Base-by-base conservation (phyloP, 176 grass and related monocot genomes). In the Chrysopogon serrulatus region DNA sequence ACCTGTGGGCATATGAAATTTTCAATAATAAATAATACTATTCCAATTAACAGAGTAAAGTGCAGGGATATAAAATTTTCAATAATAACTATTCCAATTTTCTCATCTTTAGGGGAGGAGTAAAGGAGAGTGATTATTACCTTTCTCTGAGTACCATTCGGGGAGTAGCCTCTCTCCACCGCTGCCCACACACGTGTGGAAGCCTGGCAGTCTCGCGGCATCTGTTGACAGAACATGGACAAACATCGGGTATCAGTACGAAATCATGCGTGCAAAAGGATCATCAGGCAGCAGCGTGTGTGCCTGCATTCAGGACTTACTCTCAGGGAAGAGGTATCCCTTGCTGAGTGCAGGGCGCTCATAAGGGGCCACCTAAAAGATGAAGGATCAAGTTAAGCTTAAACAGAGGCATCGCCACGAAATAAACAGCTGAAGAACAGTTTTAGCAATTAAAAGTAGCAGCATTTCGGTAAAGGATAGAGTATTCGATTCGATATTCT, bases 261-360 rank as follows among this genome's bases (percentile, higher is more conserved):
- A 74, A 56, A 71, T 44, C 6, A 56, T 21, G 31, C 9, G 32
- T 73, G 67, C 16, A 26, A 61, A 61, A 33, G 16, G 19, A 35
- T 65, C 57, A 81, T 35, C 8, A 18, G 56, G 30, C 17, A 53
- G 10, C 48, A 66, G 28, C 51, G 47, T 2, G 17, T 35, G 10
- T 4, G 4, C 9, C 41, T 78, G 54, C 14, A 1, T 11, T 48
- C 17, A 79, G 12, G 23, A 61, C 90, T 73, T 90, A 96, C 96
- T 89, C 44, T 94, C 85, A 71, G 96, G 93, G 64, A 96, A 99
- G 90, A 99, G 91, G 87, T 96, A 99, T 4, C 68, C 96, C 83
- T 99, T 99, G 96, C 96, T 99, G 73, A 99, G 96, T 1, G 96
- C 96, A 13, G 96, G 96, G 18, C 96, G 91, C 83, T 98, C 96